Evolutionary conservation across 148 eudicot species (phyloP).

Genomic region (Bassia scoparia): DNA sequence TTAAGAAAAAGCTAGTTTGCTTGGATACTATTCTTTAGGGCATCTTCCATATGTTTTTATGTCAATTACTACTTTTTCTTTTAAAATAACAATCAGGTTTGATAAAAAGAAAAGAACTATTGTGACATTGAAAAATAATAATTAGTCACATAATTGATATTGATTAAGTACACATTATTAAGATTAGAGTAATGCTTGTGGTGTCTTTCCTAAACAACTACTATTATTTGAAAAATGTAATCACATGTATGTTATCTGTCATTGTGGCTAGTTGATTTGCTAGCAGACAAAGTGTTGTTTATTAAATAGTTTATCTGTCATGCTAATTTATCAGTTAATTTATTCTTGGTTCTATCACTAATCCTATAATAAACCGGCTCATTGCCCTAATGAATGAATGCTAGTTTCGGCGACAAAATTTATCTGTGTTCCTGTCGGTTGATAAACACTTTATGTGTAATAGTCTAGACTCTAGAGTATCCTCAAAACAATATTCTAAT

Average conservation of each 20-base stretch:
- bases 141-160: not conserved
- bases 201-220: not conserved
- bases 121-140: not conserved
- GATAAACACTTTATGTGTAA: too few species aligned
- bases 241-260: not conserved
- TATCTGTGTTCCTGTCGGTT: not conserved
- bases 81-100: not conserved
- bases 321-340: not conserved
- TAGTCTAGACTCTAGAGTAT: too few species aligned
- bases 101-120: not conserved
- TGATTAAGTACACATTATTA: not conserved
- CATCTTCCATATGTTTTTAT: not conserved
- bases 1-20: not conserved
- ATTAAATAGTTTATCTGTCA: not conserved
- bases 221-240: not conserved
- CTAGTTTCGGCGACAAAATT: not conserved
- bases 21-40: constrained; percentile 10
- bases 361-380: not conserved
- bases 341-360: not conserved
- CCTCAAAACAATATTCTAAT: too few species aligned
- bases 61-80: not conserved
- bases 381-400: not conserved
- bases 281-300: not conserved
- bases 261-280: not conserved
- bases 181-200: not conserved